phyloP scores from a whole-genome alignment of 495 filamentous ascomycete species.

The Trichoderma erinaceum region DNA sequence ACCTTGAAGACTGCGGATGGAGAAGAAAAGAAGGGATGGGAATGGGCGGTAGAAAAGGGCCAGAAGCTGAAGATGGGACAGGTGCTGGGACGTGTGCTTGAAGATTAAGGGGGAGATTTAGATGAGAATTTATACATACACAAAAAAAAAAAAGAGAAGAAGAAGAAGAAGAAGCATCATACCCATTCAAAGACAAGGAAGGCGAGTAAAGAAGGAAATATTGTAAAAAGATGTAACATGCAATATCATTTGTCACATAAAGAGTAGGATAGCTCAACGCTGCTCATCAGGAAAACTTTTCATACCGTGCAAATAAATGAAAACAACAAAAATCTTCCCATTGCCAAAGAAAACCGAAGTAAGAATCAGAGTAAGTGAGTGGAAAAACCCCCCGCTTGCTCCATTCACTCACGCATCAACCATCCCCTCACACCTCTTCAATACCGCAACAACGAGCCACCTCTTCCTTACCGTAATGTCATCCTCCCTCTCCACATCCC shows the following conservation, averaged over 20 bases:
- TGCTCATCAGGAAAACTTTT: too few species aligned
- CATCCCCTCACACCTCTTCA: constrained; percentile 36
- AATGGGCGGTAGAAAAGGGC: constrained; percentile 76
- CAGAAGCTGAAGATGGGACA: constrained; percentile 85
- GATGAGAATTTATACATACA: not conserved
- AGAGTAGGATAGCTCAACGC: too few species aligned
- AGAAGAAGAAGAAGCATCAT: not conserved
- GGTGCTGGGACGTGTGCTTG: constrained; percentile 57
- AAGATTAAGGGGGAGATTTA: constrained; percentile 1
- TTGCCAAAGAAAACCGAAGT: not conserved
- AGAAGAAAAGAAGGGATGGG: constrained; percentile 64
- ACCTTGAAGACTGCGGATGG: constrained; percentile 56
- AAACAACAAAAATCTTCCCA: not conserved
- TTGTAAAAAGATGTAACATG: not conserved
- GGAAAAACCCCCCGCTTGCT: too few species aligned
- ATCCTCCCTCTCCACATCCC: constrained; percentile 62
- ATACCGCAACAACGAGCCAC: constrained; percentile 70
- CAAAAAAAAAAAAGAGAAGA: not conserved
- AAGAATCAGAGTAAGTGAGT: too few species aligned
- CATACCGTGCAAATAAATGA: not conserved
- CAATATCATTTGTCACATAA: not conserved
- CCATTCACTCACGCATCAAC: not conserved
- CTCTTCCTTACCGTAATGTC: constrained; percentile 59
- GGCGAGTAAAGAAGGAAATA: not conserved
- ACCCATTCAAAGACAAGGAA: too few species aligned